phyloP scores from a whole-genome alignment of 208 protist genomes.

The Trypanosoma scelopori region DNA sequence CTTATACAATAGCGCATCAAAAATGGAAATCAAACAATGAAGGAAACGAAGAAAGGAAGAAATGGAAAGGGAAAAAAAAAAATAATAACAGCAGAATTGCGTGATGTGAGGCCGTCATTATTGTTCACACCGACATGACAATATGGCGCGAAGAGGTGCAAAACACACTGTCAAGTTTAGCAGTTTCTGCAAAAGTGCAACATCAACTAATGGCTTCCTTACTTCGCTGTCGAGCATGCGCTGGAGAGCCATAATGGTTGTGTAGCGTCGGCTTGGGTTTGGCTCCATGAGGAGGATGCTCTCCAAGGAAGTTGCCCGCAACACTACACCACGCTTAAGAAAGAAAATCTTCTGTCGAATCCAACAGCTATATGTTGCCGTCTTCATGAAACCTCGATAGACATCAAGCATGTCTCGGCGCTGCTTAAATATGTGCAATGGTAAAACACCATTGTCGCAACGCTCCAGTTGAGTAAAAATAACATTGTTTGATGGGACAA shows the following conservation, averaged over 20 bases:
- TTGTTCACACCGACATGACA: neutral
- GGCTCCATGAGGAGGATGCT: slow-evolving; percentile 18
- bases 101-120: neutral
- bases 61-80: slow-evolving; percentile 3
- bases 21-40: neutral
- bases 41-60: too few relatives aligned
- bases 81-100: neutral
- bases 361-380: slow-evolving; percentile 21
- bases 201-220: slow-evolving; percentile 18
- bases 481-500: neutral
- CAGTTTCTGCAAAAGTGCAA: slow-evolving; percentile 18
- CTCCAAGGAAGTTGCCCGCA: slow-evolving; percentile 16
- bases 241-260: slow-evolving; percentile 17
- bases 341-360: slow-evolving; percentile 11
- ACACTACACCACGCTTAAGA: slow-evolving; percentile 7
- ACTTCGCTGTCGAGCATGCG: slow-evolving; percentile 12
- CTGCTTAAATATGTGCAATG: slow-evolving; percentile 26
- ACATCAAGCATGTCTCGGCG: slow-evolving; percentile 28
- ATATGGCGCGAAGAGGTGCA: slow-evolving; percentile 4
- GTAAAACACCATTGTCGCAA: neutral
- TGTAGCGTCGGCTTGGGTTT: slow-evolving; percentile 6
- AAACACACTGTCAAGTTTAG: slow-evolving; percentile 12
- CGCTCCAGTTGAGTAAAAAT: slow-evolving; percentile 10
- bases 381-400: slow-evolving; percentile 30
- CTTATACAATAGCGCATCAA: neutral